Conservation (phyloP, 352 stramenopile species). For the Globisporangium apiculatum region DNA sequence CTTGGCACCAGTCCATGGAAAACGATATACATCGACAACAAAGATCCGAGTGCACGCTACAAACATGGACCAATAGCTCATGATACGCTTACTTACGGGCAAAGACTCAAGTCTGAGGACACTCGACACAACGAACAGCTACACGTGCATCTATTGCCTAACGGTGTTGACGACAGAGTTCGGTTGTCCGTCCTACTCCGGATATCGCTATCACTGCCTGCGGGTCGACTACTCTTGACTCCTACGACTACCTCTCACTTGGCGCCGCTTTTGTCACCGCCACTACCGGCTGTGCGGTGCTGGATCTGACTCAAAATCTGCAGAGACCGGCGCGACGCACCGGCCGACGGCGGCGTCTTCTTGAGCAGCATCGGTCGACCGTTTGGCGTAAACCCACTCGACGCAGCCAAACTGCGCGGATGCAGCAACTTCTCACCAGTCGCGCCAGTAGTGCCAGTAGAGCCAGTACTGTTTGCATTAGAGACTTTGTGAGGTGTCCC, state of each 20-base stretch:
- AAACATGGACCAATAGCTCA: too few relatives aligned
- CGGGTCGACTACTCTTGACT: too few relatives aligned
- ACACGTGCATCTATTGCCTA: too few relatives aligned
- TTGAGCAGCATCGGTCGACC: conserved; percentile 25
- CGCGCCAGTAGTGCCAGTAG: conserved; percentile 3
- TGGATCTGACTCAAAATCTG: conserved; percentile 84
- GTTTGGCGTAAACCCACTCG: conserved; percentile 28
- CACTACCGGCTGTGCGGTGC: conserved; percentile 22
- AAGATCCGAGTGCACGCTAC: too few relatives aligned
- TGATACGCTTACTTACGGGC: too few relatives aligned
- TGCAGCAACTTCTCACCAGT: conserved; percentile 7
- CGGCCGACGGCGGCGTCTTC: conserved; percentile 58
- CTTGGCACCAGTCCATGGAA: too few relatives aligned
- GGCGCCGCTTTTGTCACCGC: conserved; percentile 10
- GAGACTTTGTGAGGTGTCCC: conserved; percentile 9
- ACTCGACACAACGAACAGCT: too few relatives aligned
- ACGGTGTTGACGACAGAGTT: too few relatives aligned
- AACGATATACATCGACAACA: too few relatives aligned
- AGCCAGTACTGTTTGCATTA: not conserved
- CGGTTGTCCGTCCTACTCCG: not conserved
- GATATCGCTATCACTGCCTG: not conserved
- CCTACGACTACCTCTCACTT: conserved; percentile 2
- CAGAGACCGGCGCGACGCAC: conserved; percentile 58
- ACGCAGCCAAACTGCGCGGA: conserved; percentile 12
- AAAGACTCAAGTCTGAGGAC: too few relatives aligned